Evolutionary conservation across 371 early-diverging fungal genomes (phyloP).

Genomic region (Circinella umbellata): DNA sequence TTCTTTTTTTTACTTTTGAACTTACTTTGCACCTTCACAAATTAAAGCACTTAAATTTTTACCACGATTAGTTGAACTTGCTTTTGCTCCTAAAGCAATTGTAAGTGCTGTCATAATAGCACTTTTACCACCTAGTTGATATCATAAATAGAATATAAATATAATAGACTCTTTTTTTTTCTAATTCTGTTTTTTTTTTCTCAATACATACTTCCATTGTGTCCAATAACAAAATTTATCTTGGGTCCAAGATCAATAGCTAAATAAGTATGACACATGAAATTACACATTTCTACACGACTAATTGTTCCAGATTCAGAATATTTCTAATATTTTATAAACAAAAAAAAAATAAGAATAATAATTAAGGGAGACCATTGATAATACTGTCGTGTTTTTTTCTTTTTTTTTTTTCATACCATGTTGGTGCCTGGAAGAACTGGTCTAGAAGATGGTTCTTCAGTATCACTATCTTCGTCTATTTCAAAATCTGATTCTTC

Average conservation of each 20-base stretch:
- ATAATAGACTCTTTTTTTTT: no score
- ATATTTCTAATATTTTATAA: constrained; percentile 30
- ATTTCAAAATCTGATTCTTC: background rate
- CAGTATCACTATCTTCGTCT: constrained; percentile 1
- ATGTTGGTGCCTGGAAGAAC: no score
- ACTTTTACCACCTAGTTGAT: constrained; percentile 87
- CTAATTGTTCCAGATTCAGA: constrained; percentile 80
- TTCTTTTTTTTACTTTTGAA: no score
- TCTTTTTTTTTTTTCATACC: no score
- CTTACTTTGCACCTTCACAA: constrained; percentile 79
- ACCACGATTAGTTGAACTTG: constrained; percentile 86
- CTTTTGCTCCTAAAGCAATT: constrained; percentile 93
- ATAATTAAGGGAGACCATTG: background rate
- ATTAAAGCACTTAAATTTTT: constrained; percentile 77
- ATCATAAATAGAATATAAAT: no score
- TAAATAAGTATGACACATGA: constrained; percentile 93
- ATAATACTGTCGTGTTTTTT: background rate
- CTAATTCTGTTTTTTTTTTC: no score
- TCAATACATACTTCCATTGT: constrained; percentile 82
- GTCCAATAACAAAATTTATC: constrained; percentile 95
- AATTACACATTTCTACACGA: constrained; percentile 82
- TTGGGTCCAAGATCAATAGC: constrained; percentile 82
- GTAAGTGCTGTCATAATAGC: constrained; percentile 93
- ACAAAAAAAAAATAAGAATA: no score
- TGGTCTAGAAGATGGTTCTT: background rate